phyloP scores from a whole-genome alignment of 1,139 yeast genomes.

The Casaregolazyma lundiana region DNA sequence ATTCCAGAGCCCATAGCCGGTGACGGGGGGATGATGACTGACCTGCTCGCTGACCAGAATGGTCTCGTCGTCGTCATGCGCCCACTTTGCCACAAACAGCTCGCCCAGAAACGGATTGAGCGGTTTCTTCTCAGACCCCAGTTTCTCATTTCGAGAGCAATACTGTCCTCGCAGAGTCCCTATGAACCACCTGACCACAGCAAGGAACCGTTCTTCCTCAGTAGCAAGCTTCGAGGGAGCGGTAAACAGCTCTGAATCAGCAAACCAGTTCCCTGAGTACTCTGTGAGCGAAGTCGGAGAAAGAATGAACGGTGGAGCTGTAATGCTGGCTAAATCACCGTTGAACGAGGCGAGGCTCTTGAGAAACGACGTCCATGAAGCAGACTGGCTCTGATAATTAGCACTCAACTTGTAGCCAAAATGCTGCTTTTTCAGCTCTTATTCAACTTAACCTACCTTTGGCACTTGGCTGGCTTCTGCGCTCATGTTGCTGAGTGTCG shows the following conservation, averaged over 20 bases:
- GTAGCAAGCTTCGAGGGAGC: conserved; percentile 54
- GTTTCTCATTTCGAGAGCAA: conserved; percentile 82
- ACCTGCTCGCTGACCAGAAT: conserved; percentile 83
- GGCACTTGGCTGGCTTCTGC: background rate
- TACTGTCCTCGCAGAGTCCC: conserved; percentile 90
- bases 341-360: conserved; percentile 90
- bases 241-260: conserved; percentile 76
- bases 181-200: conserved; percentile 86
- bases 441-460: background rate
- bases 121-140: conserved; percentile 95
- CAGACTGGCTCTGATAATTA: conserved; percentile 14
- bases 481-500: background rate
- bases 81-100: conserved; percentile 83
- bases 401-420: no score
- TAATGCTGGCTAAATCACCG: conserved; percentile 87
- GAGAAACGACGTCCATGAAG: conserved; percentile 45
- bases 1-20: conserved; percentile 78
- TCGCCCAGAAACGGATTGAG: conserved; percentile 93
- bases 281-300: conserved; percentile 87
- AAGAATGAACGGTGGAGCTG: conserved; percentile 97
- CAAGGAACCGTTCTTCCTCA: conserved; percentile 58
- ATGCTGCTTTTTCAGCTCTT: no score
- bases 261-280: conserved; percentile 80
- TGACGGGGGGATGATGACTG: conserved; percentile 92
- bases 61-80: conserved; percentile 54